Conservation (phyloP, 192 early-diverging fungal species). For the Backusella parvicylindrica region DNA sequence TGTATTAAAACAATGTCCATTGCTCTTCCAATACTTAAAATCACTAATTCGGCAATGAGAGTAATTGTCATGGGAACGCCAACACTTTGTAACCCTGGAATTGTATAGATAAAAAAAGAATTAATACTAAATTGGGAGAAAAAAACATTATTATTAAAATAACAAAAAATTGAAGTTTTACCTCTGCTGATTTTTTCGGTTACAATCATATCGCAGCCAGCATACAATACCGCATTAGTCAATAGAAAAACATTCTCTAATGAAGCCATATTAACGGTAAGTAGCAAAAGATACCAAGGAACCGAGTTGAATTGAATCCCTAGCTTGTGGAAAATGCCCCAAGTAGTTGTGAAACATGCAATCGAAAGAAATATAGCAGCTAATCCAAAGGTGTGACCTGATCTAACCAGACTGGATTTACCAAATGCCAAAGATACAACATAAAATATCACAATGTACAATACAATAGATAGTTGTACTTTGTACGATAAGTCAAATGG, state of each 20-base stretch:
- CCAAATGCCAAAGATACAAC: slow-evolving; percentile 66
- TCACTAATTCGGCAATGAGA: slow-evolving; percentile 49
- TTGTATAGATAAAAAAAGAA: background rate
- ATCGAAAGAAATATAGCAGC: slow-evolving; percentile 66
- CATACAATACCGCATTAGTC: slow-evolving; percentile 68
- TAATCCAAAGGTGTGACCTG: slow-evolving; percentile 67
- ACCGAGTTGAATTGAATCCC: slow-evolving; percentile 56
- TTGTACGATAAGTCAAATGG: slow-evolving; percentile 30
- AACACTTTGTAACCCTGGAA: slow-evolving; percentile 57
- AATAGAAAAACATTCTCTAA: slow-evolving; percentile 76
- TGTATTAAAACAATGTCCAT: slow-evolving; percentile 60
- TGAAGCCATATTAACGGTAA: slow-evolving; percentile 67
- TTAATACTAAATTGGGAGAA: background rate
- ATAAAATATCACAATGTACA: slow-evolving; percentile 63
- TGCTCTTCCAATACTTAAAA: slow-evolving; percentile 54
- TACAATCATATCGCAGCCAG: slow-evolving; percentile 68
- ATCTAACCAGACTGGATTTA: slow-evolving; percentile 69
- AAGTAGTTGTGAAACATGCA: slow-evolving; percentile 57
- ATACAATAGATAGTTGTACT: slow-evolving; percentile 44
- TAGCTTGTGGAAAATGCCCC: slow-evolving; percentile 63
- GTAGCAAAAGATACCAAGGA: slow-evolving; percentile 65
- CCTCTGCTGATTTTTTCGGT: slow-evolving; percentile 66
- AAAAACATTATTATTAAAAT: background rate
- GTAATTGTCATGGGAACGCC: slow-evolving; percentile 64
- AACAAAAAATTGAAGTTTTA: slow-evolving; percentile 6